Evolutionary conservation across 1,284 basidiomycete genomes (phyloP), one percentile per base, ranked within the genome.

Genomic region (Ceratobasidium sp.): DNA sequence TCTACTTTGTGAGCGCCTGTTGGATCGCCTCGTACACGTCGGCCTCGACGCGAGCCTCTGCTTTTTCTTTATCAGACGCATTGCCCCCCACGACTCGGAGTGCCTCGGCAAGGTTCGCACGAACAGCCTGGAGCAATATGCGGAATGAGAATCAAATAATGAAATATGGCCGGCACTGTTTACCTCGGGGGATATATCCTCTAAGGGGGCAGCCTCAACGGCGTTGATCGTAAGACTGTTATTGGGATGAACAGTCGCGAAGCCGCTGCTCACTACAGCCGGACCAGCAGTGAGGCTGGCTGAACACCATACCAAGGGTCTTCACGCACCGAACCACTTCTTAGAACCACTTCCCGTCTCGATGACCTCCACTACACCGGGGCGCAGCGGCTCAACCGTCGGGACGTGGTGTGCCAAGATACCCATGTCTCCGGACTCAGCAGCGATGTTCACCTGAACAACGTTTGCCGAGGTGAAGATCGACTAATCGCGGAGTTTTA

Each of bases 151-250:
- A 34, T 4, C 37, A 31, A n/a, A 11, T 39, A 24, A 49, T 8
- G 41, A 43, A 54, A 43, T 24, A 75, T 27, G 16, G 54, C 13
- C 34, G 39, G 19, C 48, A 19, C 43, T 22, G 80, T 86, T 48
- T 78, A 94, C 94, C 87, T 97, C 95, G 24, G 87, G 79, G 1
- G 95, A 96, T 84, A 98, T 98, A 73, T 91, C 86, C 77, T 98
- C 96, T 43, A 99, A 85, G 58, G 94, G 91, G 80, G 96, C 97
- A 76, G 94, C 98, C 87, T 99, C 98, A 73, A 99, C 92, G 76
- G 93, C 95, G 84, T 99, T 99, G 83, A 99, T 93, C 56, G 97
- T 98, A 76, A 99, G 86, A 79, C 89, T 91, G 88, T 98, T 99
- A 86, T 96, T 96, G 66, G 95, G 94, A 85, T 99, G 98, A 65